phyloP scores from a whole-genome alignment of 768 basidiomycete species.

The Podaxis mareebaensis region DNA sequence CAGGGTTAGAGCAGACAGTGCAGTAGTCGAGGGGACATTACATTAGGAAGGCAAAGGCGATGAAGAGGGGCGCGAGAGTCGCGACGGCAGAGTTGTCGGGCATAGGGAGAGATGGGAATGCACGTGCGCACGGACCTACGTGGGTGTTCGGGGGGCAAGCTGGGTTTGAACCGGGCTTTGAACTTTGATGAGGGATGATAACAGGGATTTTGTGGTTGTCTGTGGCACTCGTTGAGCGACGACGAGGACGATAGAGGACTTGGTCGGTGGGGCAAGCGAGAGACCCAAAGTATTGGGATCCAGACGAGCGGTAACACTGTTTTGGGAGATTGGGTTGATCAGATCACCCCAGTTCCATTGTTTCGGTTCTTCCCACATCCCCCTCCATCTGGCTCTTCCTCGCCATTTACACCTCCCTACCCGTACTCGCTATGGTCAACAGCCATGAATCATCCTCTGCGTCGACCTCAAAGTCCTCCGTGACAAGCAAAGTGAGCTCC shows the following conservation, averaged over 20 bases:
- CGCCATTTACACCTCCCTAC: constrained; percentile 27
- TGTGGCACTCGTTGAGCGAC: no score
- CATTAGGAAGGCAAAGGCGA: constrained; percentile 52
- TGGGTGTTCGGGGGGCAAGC: not conserved
- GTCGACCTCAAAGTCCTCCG: constrained; percentile 28
- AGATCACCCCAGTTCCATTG: constrained; percentile 37
- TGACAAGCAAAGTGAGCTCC: constrained; percentile 26
- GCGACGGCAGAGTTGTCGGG: not conserved
- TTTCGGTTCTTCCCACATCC: constrained; percentile 40
- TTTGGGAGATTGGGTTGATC: constrained; percentile 37
- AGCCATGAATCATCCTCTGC: constrained; percentile 27
- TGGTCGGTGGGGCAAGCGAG: no score
- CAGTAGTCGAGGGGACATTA: constrained; percentile 24
- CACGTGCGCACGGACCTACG: not conserved
- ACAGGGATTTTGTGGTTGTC: no score
- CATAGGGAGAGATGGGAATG: not conserved
- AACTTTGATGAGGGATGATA: constrained; percentile 11
- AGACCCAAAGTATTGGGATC: constrained; percentile 25
- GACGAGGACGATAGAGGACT: no score
- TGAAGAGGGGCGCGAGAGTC: constrained; percentile 39
- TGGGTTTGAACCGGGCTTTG: constrained; percentile 27
- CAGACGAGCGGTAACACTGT: constrained; percentile 30
- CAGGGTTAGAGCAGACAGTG: not conserved
- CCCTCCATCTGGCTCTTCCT: constrained; percentile 26
- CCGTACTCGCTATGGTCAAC: constrained; percentile 34